Conservation (phyloP, 1,139 yeast genomes). For the Kluyveromyces sp. region DNA sequence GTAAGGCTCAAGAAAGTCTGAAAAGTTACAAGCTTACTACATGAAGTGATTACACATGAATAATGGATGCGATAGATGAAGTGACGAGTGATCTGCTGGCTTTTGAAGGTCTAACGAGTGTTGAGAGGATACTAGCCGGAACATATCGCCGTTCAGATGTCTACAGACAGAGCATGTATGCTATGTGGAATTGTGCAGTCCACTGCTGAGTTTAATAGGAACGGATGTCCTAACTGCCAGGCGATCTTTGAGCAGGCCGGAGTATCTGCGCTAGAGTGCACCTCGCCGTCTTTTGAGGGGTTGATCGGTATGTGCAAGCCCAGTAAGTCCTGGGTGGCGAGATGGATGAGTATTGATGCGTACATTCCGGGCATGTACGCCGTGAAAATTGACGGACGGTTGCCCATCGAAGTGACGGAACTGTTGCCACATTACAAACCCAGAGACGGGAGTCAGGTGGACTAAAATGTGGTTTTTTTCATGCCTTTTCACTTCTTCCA, state of each 20-base stretch:
- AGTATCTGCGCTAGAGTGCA: constrained; percentile 81
- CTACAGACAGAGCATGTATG: constrained; percentile 86
- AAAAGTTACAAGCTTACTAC: background rate
- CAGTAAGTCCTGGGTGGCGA: constrained; percentile 89
- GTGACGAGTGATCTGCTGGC: too few species aligned
- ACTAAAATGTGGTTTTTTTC: constrained; percentile 34
- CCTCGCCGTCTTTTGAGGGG: constrained; percentile 96
- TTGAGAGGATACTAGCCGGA: too few species aligned
- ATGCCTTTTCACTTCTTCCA: background rate
- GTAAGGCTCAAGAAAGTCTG: too few species aligned
- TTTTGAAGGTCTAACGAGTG: too few species aligned
- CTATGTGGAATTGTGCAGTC: constrained; percentile 83
- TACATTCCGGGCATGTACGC: constrained; percentile 90
- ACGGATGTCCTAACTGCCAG: constrained; percentile 98
- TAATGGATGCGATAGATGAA: too few species aligned
- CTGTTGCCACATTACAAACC: constrained; percentile 82
- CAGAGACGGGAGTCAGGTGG: constrained; percentile 91
- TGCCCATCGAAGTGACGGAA: constrained; percentile 78
- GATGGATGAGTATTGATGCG: constrained; percentile 90
- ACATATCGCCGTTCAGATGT: constrained; percentile 5
- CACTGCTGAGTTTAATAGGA: constrained; percentile 53
- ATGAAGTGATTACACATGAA: background rate
- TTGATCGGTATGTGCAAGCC: constrained; percentile 86
- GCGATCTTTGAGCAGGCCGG: constrained; percentile 76
- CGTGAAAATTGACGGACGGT: constrained; percentile 82